Base-by-base conservation (phyloP, 352 stramenopile species). In the Phytophthora sp. region DNA sequence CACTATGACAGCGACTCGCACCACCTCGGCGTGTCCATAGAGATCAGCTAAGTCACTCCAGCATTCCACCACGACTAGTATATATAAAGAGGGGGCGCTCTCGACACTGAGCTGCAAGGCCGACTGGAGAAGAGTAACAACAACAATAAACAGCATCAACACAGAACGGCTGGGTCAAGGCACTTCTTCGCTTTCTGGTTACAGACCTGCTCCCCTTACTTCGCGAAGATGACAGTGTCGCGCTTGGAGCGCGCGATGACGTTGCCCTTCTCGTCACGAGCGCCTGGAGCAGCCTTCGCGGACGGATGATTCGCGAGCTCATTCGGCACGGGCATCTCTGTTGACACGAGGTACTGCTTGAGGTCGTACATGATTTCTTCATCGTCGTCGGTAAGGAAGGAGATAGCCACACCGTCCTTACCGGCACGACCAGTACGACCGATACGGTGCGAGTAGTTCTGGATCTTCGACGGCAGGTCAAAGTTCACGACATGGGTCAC, bases 401-500 rank as follows among this genome's bases (percentile, higher is more conserved):
- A 99, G 30, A 98, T 98, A 5, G 98, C 97, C 10, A 98, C 77
- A 62, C 98, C 98, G 37, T 98, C 84, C 72, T 99, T 99, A 37
- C 98, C 98, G 4, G 97, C 97, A 72, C 98, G 94, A 43, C 97
- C 98, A 5, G 98, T 99, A 71, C 98, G 89, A 50, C 98, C 98
- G 63, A 99, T 99, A 55, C 97, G 89, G 84, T 99, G 97, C 69
- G 86, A 98, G 79, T 99, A 99, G 59, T 92, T 97, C 65, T 99
- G 94, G 73, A 99, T 99, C 67, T 98, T 98, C 12, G 79, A 94
- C 11, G 98, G 97, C 63, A 99, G 75, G 64, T 99, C 97, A 74
- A 97, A 99, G 78, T 99, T 99, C 66, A 99, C 94, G 2, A 99
- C 96, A 74, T 99, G 94, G 5, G 95, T 96, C 18, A 99, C 96